Conservation (phyloP, 2,329 filamentous ascomycete genomes). For the Celoporthe dispersa region DNA sequence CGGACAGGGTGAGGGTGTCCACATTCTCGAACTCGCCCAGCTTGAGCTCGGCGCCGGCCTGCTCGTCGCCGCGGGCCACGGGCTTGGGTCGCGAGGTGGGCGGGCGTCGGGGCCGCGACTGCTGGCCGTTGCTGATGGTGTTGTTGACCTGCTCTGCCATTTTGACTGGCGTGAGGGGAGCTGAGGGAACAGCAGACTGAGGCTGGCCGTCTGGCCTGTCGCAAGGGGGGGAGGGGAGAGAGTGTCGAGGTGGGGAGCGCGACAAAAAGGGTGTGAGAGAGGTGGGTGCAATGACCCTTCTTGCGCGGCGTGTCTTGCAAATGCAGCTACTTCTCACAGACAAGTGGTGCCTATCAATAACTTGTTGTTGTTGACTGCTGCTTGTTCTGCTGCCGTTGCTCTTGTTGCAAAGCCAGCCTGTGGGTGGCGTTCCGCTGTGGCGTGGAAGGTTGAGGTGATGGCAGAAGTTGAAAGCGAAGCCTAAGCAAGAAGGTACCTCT, state of each 20-base stretch:
- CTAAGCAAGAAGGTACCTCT: neutral
- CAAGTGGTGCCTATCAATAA: neutral
- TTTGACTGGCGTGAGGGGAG: neutral
- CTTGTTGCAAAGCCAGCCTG: neutral
- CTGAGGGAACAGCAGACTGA: neutral
- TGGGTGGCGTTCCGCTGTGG: neutral
- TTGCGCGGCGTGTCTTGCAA: neutral
- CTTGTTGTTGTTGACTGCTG: neutral
- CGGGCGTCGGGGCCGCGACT: constrained; percentile 38
- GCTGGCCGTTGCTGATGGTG: constrained; percentile 8
- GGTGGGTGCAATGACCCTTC: constrained; percentile 20
- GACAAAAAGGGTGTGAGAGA: constrained; percentile 6
- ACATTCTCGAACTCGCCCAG: constrained; percentile 94
- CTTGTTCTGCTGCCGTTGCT: neutral
- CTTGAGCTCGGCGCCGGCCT: constrained; percentile 78
- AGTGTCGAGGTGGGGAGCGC: neutral
- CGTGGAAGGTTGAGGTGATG: neutral
- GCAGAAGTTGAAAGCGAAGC: neutral
- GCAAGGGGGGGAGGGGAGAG: constrained; percentile 25
- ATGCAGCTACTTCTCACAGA: neutral
- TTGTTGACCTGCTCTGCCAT: constrained; percentile 14
- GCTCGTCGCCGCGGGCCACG: constrained; percentile 77
- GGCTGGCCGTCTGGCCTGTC: constrained; percentile 4
- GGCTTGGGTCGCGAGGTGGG: constrained; percentile 70
- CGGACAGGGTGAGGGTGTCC: constrained; percentile 88